phyloP scores from a whole-genome alignment of 306 rosid genomes.

The Lablab purpureus region DNA sequence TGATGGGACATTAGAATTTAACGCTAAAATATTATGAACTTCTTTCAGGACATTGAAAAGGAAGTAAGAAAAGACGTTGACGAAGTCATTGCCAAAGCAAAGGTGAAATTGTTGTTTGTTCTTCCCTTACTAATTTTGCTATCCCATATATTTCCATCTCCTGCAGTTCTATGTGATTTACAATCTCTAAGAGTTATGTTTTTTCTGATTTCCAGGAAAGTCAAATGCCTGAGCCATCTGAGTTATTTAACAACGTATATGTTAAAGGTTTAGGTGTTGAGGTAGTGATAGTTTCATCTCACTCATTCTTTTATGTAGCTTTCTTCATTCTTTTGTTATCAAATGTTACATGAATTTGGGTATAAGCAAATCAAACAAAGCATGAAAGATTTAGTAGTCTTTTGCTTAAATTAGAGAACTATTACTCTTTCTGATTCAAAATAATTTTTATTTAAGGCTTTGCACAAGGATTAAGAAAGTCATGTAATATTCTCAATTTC shows the following conservation, averaged over 20 bases:
- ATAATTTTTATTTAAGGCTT: not conserved
- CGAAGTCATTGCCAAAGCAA: constrained; percentile 82
- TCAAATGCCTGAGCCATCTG: constrained; percentile 73
- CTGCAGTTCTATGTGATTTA: constrained; percentile 16
- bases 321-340: not conserved
- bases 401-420: not conserved
- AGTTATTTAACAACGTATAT: constrained; percentile 69
- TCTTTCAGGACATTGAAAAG: constrained; percentile 77
- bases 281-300: constrained; percentile 55
- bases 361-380: not conserved
- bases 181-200: constrained; percentile 23
- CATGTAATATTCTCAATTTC: not conserved
- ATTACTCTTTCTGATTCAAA: not conserved
- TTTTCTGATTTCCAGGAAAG: constrained; percentile 69
- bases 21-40: constrained; percentile 12
- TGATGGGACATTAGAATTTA: constrained; percentile 6
- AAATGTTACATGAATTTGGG: not conserved
- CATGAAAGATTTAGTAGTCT: not conserved
- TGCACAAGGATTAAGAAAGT: not conserved
- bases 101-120: constrained; percentile 58
- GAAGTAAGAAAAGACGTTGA: constrained; percentile 80
- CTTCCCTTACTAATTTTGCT: not conserved
- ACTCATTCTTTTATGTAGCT: not conserved
- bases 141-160: constrained; percentile 1
- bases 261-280: constrained; percentile 72